A percentile compares a stretch with the other conserved stretches of the same genome.
These are phyloP conservation scores for Agaricus subrufescens DNA, from an alignment of 768 basidiomycete species.

Conservation along the genomic window DNA sequence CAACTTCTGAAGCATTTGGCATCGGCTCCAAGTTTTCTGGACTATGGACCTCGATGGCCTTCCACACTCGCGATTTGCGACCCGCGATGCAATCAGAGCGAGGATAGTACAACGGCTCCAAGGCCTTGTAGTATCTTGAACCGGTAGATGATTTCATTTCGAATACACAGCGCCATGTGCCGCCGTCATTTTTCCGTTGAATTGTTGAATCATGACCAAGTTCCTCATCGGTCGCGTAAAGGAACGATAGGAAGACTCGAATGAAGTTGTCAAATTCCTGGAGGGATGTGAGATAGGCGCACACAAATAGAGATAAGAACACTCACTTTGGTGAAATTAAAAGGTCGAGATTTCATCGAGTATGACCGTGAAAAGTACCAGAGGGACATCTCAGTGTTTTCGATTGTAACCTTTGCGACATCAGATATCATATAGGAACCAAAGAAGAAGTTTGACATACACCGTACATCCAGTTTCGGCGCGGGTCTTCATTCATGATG, in stretches of 20 bases:
- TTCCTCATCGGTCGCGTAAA: neutral
- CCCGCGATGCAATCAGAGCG: slow-evolving; percentile 8
- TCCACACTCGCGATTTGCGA: slow-evolving; percentile 12
- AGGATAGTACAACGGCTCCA: neutral
- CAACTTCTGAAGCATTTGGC: too few species aligned
- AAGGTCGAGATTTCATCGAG: slow-evolving; percentile 1
- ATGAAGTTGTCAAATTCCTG: slow-evolving; percentile 1
- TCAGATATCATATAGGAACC: neutral
- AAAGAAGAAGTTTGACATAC: neutral
- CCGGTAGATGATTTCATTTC: neutral
- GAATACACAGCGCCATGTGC: neutral
- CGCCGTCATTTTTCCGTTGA: neutral
- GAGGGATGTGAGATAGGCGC: neutral
- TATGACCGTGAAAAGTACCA: slow-evolving; percentile 12
- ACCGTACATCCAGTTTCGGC: neutral
- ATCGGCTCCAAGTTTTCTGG: too few species aligned
- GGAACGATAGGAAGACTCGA: slow-evolving; percentile 6
- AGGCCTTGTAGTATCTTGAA: neutral
- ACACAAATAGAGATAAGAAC: neutral
- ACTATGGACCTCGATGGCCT: slow-evolving; percentile 7
- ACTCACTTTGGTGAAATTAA: slow-evolving; percentile 1
- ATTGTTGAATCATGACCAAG: slow-evolving; percentile 8
- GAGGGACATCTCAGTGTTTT: neutral
- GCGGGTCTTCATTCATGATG: slow-evolving; percentile 1
- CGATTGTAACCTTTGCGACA: slow-evolving; percentile 3